A percentile compares a stretch with the other conserved stretches of the same genome.
These are phyloP conservation scores for Huiozyma naganishii DNA, from an alignment of 805 yeast genomes.

Conservation along the genomic window DNA sequence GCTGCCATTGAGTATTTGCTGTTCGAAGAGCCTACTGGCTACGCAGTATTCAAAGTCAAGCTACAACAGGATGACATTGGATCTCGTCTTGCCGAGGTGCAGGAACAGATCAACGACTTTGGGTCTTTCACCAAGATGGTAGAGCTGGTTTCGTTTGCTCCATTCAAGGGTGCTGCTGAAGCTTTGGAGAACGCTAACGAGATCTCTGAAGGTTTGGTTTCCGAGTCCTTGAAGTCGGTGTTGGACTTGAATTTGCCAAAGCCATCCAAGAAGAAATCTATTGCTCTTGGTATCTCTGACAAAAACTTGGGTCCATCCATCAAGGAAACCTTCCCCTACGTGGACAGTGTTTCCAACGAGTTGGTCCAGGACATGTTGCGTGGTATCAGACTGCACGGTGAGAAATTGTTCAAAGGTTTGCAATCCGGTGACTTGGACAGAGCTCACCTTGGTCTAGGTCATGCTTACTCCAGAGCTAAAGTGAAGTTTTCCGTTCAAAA, in stretches of 20 bases:
- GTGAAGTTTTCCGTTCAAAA: slow-evolving; percentile 98
- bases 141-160: slow-evolving; percentile 90
- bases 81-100: slow-evolving; percentile 85
- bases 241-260: slow-evolving; percentile 86
- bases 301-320: slow-evolving; percentile 93
- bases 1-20: slow-evolving; percentile 82
- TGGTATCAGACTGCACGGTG: slow-evolving; percentile 87
- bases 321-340: slow-evolving; percentile 78
- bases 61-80: slow-evolving; percentile 93
- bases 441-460: slow-evolving; percentile 98
- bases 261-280: slow-evolving; percentile 51
- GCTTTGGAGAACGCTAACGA: slow-evolving; percentile 98
- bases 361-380: slow-evolving; percentile 89
- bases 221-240: slow-evolving; percentile 81
- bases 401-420: slow-evolving; percentile 79
- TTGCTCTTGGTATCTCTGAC: slow-evolving; percentile 82
- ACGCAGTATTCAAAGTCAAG: slow-evolving; percentile 89
- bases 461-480: slow-evolving; percentile 97
- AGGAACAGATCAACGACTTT: slow-evolving; percentile 77
- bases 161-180: slow-evolving; percentile 98
- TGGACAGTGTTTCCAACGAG: slow-evolving; percentile 86
- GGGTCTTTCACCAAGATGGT: slow-evolving; percentile 83
- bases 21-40: slow-evolving; percentile 97
- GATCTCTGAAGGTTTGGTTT: slow-evolving; percentile 91
- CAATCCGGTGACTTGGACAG: slow-evolving; percentile 93